phyloP scores from a whole-genome alignment of 2,329 filamentous ascomycete species.

The Zymoseptoria tritici region DNA sequence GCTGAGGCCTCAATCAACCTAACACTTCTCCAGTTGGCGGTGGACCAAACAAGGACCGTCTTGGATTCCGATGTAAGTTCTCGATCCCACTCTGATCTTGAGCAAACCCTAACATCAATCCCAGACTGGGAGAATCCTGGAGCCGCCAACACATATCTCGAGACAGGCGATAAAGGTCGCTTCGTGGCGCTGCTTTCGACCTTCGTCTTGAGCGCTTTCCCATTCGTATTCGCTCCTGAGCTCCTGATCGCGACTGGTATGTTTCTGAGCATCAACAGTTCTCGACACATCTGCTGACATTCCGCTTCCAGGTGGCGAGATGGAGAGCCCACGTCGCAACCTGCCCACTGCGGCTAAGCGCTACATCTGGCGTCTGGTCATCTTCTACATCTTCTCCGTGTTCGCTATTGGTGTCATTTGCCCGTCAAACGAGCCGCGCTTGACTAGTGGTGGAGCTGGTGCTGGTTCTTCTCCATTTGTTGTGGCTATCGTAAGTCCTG shows the following conservation, averaged over 20 bases:
- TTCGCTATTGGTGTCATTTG: constrained; percentile 56
- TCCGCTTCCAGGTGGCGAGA: constrained; percentile 43
- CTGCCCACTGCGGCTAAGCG: constrained; percentile 53
- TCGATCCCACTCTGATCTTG: not conserved
- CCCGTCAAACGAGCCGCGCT: constrained; percentile 44
- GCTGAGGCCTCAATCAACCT: not conserved
- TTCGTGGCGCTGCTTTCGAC: constrained; percentile 48
- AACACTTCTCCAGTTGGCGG: constrained; percentile 35
- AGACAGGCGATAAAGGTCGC: constrained; percentile 40
- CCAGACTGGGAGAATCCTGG: constrained; percentile 41
- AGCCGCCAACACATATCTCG: constrained; percentile 43
- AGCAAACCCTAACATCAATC: not conserved
- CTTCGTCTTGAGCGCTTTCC: constrained; percentile 45
- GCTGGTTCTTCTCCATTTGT: constrained; percentile 16
- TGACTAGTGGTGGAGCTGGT: constrained; percentile 35
- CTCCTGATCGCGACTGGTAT: constrained; percentile 45
- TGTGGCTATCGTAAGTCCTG: constrained; percentile 32
- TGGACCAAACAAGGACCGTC: constrained; percentile 43
- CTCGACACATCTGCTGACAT: not conserved
- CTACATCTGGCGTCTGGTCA: constrained; percentile 55
- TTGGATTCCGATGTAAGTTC: constrained; percentile 40
- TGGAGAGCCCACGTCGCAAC: constrained; percentile 51
- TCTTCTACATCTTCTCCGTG: constrained; percentile 51
- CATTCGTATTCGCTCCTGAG: constrained; percentile 50
- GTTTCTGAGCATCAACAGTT: not conserved